These are phyloP conservation scores for Scheffersomyces coipomensis DNA, from an alignment of 805 yeast species.

Conservation along the genomic window DNA sequence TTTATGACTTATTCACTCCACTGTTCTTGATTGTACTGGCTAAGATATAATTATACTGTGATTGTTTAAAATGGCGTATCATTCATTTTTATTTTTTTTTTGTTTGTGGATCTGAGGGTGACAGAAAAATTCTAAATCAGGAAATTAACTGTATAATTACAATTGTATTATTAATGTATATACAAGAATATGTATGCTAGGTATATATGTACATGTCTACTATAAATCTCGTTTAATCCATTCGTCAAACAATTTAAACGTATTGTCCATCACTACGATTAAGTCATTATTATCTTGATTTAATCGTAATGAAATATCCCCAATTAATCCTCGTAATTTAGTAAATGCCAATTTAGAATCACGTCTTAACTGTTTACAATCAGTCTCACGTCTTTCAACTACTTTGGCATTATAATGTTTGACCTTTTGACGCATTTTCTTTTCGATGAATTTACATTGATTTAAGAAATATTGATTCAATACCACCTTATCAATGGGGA, in stretches of 20 bases:
- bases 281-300: constrained; percentile 30
- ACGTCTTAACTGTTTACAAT: background rate
- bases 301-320: constrained; percentile 32
- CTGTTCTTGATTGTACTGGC: no score
- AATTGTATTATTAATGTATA: background rate
- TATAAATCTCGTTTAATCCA: constrained; percentile 18
- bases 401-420: constrained; percentile 1
- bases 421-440: constrained; percentile 1
- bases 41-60: constrained; percentile 10
- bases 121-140: background rate
- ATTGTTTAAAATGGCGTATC: constrained; percentile 7
- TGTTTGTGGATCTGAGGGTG: background rate
- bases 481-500: constrained; percentile 28
- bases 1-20: no score
- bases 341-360: constrained; percentile 6
- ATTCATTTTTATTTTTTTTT: background rate
- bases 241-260: constrained; percentile 21
- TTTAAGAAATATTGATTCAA: constrained; percentile 33
- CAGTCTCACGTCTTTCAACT: background rate
- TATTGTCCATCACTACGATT: constrained; percentile 12
- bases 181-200: background rate
- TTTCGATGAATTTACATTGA: constrained; percentile 31
- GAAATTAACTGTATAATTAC: background rate
- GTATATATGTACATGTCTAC: constrained; percentile 1
- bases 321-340: constrained; percentile 29